Evolutionary conservation across 257 asterid genomes (phyloP).

Genomic region (Linderniella brevidens): DNA sequence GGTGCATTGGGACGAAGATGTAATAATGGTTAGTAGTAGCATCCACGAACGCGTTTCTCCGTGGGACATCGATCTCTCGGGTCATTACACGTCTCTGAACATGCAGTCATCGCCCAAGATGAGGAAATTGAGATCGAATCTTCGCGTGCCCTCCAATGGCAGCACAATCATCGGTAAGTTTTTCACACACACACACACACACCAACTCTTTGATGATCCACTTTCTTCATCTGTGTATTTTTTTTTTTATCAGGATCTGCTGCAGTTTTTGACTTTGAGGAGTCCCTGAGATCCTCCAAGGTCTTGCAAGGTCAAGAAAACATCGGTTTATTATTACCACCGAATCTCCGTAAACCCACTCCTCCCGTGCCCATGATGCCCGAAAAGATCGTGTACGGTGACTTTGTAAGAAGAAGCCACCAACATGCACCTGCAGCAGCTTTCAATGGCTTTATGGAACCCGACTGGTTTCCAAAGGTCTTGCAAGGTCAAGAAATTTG

Average conservation of each 20-base stretch:
- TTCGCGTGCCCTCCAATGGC: slow-evolving; percentile 13
- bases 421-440: slow-evolving; percentile 30
- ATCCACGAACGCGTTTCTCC: slow-evolving; percentile 92
- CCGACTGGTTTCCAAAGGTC: slow-evolving; percentile 58
- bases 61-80: slow-evolving; percentile 91
- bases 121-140: slow-evolving; percentile 24
- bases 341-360: no score
- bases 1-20: slow-evolving; percentile 96
- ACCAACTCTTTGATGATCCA: neutral
- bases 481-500: slow-evolving; percentile 95
- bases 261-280: slow-evolving; percentile 84
- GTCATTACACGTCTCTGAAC: slow-evolving; percentile 52
- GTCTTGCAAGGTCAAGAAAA: slow-evolving; percentile 99
- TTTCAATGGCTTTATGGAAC: slow-evolving; percentile 52
- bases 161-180: slow-evolving; percentile 17
- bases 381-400: slow-evolving; percentile 21
- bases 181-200: no score
- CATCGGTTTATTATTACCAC: slow-evolving; percentile 19
- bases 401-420: slow-evolving; percentile 15
- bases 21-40: slow-evolving; percentile 38
- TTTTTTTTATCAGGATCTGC: slow-evolving; percentile 38
- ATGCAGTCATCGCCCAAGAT: slow-evolving; percentile 65
- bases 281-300: slow-evolving; percentile 80
- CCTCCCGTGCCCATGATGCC: slow-evolving; percentile 19
- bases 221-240: neutral